Conservation (phyloP, 257 asterid species). For the Echites panduratus region DNA sequence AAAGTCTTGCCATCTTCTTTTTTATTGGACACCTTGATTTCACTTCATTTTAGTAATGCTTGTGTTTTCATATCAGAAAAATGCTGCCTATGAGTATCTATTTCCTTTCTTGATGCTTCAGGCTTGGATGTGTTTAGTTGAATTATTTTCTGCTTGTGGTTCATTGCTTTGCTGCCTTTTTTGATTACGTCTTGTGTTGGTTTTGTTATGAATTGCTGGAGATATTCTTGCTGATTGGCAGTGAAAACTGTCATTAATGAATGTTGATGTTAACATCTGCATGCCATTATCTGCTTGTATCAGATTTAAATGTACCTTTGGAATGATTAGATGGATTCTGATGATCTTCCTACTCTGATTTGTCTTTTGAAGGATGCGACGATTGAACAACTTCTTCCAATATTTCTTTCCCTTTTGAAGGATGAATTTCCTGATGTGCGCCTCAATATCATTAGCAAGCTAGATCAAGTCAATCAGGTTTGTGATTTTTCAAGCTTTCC, state of each 20-base stretch:
- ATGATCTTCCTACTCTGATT: not conserved
- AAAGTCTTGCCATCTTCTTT: not conserved
- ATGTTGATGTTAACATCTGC: not conserved
- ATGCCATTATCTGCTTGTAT: not conserved
- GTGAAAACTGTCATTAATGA: not conserved
- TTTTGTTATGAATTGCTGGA: not conserved
- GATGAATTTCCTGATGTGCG: conserved; percentile 90
- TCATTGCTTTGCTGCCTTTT: not conserved
- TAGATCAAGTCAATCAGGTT: conserved; percentile 90
- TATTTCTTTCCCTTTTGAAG: conserved; percentile 73
- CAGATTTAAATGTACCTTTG: not conserved
- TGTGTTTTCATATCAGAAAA: not conserved
- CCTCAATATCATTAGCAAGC: conserved; percentile 78
- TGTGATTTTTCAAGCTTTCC: conserved; percentile 13
- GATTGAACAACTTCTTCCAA: conserved; percentile 81
- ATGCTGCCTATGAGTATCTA: not conserved
- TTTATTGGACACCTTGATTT: not conserved
- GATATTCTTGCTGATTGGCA: not conserved
- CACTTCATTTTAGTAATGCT: conserved; percentile 1
- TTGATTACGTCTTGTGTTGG: not conserved
- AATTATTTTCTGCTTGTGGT: not conserved
- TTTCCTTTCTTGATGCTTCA: not conserved
- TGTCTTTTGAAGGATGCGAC: conserved; percentile 61
- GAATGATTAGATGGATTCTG: not conserved
- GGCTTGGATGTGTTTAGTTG: not conserved